Evolutionary conservation across 345 rosid genomes (phyloP), one percentile per base, ranked within the genome.

Genomic region (Pelargonium nanum): DNA sequence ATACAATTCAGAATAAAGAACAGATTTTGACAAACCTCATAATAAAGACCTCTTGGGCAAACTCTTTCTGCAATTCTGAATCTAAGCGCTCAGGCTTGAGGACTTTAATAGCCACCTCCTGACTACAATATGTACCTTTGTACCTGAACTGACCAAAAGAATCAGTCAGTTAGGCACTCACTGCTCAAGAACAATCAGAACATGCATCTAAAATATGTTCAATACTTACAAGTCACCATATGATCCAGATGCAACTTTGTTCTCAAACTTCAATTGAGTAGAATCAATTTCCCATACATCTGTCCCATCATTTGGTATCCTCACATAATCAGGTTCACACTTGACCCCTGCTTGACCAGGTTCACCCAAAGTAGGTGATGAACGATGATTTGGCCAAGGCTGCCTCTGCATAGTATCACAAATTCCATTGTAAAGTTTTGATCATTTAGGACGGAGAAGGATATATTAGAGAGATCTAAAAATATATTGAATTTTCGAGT

Each of bases 221-320:
- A n/a, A 40, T 66, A 84, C 98, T 87, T 84, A 92, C 98, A 92
- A 63, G 73, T 89, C 97, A 55, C 98, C 98, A 74, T 89, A 89
- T 61, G 98, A 82, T 59, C 98, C 98, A 68, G 97, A 89, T 60
- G 98, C 98, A 70, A 92, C 83, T 81, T 81, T 89, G 68, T 64
- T 79, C 71, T 78, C 97, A 63, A 87, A 85, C 77, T 81, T 80
- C 67, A 93, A 70, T 65, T 81, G 62, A 68, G 71, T 65, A 21
- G 83, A 81, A 75, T 93, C 85, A 65, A 93, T 80, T 82, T 93
- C 99, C 99, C 99, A 93, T 24, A 84, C 99, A 77, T 93, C 97
- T 59, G 85, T 85, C 74, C 97, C 96, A 63, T 89, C 99, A 68
- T 63, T 74, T 55, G 97, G 99, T 81, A 93, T 93, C 60, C 84